phyloP scores from a whole-genome alignment of 2,329 filamentous ascomycete genomes.

The Mycosphaerelloides madeirae region DNA sequence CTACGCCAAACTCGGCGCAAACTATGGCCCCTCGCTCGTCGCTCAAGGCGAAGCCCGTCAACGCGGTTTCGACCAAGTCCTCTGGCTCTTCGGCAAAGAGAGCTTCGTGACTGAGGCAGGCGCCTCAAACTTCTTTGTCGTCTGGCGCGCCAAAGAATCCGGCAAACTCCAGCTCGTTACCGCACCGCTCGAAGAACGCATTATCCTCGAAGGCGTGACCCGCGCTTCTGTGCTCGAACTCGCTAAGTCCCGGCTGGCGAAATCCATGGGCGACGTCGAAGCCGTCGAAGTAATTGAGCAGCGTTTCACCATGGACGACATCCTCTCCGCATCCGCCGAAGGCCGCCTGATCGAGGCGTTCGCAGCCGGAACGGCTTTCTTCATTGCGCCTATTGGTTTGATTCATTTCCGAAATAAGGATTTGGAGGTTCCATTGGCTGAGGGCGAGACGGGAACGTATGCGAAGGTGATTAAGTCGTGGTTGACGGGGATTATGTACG shows the following conservation, averaged over 20 bases:
- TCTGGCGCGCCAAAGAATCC: slow-evolving; percentile 60
- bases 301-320: slow-evolving; percentile 74
- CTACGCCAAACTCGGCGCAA: slow-evolving; percentile 86
- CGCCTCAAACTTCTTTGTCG: slow-evolving; percentile 85
- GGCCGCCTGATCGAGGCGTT: slow-evolving; percentile 80
- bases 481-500: slow-evolving; percentile 49
- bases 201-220: slow-evolving; percentile 89
- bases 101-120: slow-evolving; percentile 83
- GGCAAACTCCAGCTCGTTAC: slow-evolving; percentile 69
- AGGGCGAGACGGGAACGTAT: slow-evolving; percentile 40
- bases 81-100: slow-evolving; percentile 84
- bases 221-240: slow-evolving; percentile 73
- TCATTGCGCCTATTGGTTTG: slow-evolving; percentile 43
- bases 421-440: slow-evolving; percentile 38
- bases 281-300: slow-evolving; percentile 69
- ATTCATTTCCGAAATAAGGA: slow-evolving; percentile 45
- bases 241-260: slow-evolving; percentile 56
- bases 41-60: slow-evolving; percentile 70
- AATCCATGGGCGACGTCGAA: slow-evolving; percentile 31
- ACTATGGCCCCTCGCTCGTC: slow-evolving; percentile 80
- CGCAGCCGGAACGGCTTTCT: slow-evolving; percentile 73
- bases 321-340: slow-evolving; percentile 66
- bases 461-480: slow-evolving; percentile 42
- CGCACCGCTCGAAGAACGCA: slow-evolving; percentile 69
- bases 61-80: slow-evolving; percentile 77